Evolutionary conservation across 2,329 filamentous ascomycete species (phyloP), one percentile per base, ranked within the genome.

Genomic region (Exophiala oligosperma): DNA sequence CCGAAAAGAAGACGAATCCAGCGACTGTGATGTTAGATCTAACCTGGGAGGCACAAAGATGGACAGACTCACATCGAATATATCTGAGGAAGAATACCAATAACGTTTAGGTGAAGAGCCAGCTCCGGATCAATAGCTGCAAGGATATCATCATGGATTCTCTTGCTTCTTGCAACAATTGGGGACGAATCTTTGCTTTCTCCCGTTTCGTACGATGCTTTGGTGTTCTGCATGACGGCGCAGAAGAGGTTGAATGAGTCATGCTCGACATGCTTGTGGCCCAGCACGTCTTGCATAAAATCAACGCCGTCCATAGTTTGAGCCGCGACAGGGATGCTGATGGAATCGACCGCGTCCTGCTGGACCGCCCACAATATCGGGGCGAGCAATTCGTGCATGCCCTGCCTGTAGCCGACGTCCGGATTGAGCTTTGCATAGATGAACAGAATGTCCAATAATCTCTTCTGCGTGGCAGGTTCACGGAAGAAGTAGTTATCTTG

Each of bases 381-480:
- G 0, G 94, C 94, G 12, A 97, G 80, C 44, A 99, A 79, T 74
- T 99, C 94, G 71, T 99, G 94, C 93, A 99, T 99, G 9, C 94
- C 94, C 76, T 99, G 94, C n/a, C 94, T 86, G 71, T 99, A 99
- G 14, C 91, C 91, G 54, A 91, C 82, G 65, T 88, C 86, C 1
- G 91, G 91, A 69, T 97, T 91, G 53, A 95, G 82, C 73, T 96
- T 97, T 76, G 92, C 94, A 75, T 92, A 97, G 64, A 99, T 84
- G 73, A 97, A 99, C 35, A 99, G 79, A 32, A 97, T 86, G 70
- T 99, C 90, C 32, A 95, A 77, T 67, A 99, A 87, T 73, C 91
- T 89, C 43, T 80, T 81, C 72, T 97, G 94, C 1, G 90, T 90
- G 12, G 81, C 77, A 11, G 87, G 84, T 66, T 92, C 84, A 57